Percentiles rank a stretch among this genome's conserved stretches.
These are phyloP conservation scores for Phytophthora syringae DNA, from an alignment of 352 stramenopile genomes.

Conservation along the genomic window DNA sequence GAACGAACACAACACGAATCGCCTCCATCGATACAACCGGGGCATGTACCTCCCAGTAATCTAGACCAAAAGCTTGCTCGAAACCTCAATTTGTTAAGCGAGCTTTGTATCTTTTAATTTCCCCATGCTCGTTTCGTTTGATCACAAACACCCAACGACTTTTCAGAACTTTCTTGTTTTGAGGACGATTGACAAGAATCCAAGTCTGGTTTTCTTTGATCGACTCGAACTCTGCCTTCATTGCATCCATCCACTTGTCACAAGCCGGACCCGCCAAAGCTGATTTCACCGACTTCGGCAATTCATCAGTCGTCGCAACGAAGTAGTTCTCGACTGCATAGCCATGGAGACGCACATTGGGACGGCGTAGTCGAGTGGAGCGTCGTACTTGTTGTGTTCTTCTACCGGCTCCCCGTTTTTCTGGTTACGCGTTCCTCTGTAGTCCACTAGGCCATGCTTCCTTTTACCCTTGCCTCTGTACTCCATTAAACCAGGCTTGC, in stretches of 20 bases:
- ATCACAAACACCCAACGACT: neutral
- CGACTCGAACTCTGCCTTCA: neutral
- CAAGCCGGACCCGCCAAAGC: neutral
- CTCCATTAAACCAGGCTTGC: neutral
- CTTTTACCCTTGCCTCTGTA: neutral
- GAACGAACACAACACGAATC: neutral
- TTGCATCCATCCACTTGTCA: conserved; percentile 1
- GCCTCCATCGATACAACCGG: neutral
- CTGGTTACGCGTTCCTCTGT: conserved; percentile 1
- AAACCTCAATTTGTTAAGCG: conserved; percentile 2
- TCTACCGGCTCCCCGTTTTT: neutral
- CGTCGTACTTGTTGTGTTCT: neutral
- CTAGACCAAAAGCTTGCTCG: conserved; percentile 2
- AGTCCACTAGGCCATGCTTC: neutral
- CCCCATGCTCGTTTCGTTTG: conserved; percentile 3
- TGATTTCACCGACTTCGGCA: neutral
- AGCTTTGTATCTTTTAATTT: conserved; percentile 6
- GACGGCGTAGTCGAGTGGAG: neutral
- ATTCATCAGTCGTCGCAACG: neutral
- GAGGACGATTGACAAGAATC: neutral
- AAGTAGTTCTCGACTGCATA: conserved; percentile 4
- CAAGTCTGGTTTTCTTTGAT: neutral
- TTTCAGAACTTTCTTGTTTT: conserved; percentile 6
- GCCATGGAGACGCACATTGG: neutral
- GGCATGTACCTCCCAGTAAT: conserved; percentile 11